A percentile compares a stretch with the other conserved stretches of the same genome.
Evolutionary conservation across 139 green algal species (phyloP).

Genomic region (Desmodesmus armatus): DNA sequence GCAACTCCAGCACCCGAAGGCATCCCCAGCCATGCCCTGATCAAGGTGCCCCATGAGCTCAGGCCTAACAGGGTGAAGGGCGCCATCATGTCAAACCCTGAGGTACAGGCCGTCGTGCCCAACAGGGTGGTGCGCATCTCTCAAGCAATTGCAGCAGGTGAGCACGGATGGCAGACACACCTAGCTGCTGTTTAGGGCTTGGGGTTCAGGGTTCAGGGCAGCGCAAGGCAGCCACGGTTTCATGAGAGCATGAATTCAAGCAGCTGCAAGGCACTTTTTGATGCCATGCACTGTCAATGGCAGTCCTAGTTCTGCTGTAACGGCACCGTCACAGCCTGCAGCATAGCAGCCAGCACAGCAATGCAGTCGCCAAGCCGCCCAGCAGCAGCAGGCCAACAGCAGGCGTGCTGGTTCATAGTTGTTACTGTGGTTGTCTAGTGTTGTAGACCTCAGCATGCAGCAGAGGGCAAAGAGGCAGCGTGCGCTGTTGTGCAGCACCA

Average conservation of each 20-base stretch:
- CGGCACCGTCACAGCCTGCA: too few relatives aligned
- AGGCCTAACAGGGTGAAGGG: background rate
- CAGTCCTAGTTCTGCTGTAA: too few relatives aligned
- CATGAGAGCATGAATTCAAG: background rate
- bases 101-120: constrained; percentile 1
- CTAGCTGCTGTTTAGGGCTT: background rate
- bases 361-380: too few relatives aligned
- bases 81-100: background rate
- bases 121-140: constrained; percentile 29
- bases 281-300: background rate
- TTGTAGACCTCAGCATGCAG: too few relatives aligned
- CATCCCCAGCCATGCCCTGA: constrained; percentile 5
- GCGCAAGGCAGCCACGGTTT: background rate
- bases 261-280: background rate
- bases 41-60: background rate
- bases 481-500: too few relatives aligned
- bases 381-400: too few relatives aligned
- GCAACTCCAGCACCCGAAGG: background rate
- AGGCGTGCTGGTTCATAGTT: too few relatives aligned
- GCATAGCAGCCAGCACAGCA: too few relatives aligned
- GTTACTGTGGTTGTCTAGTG: too few relatives aligned
- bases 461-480: too few relatives aligned
- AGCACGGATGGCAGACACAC: background rate
- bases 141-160: constrained; percentile 7
- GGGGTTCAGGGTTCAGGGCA: background rate